Evolutionary conservation across 2,329 filamentous ascomycete genomes (phyloP), one percentile per base, ranked within the genome.

Genomic region (Raffaelea ambrosiae): DNA sequence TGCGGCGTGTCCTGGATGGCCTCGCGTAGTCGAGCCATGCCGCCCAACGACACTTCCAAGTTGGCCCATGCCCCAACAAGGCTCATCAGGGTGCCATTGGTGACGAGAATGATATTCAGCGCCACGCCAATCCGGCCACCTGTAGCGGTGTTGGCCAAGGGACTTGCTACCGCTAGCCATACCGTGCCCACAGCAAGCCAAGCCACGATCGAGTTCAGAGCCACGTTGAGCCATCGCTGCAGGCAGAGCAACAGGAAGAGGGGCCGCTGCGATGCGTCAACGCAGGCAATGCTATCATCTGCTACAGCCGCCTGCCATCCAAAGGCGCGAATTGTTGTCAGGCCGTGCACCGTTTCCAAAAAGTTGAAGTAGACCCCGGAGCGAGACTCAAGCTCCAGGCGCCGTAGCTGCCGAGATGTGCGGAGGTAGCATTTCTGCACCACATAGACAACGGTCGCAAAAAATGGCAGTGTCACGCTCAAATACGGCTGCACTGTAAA

Each of bases 381-480:
- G 43, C 71, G 71, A 1, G 74, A 68, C 52, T 80, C 74, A 1
- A 81, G 63, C 43, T 80, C 77, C 23, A 80, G 57, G 13, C 74
- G 66, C 35, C 76, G 71, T 3, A 81, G 61, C 53, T 80, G 77
- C 0, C 76, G 68, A 0, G 76, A 79, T 0, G 76, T 79, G 5
- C 70, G 66, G 1, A 81, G 63, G 50, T 78, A 79, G 22, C 72
- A 58, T 41, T 67, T 73, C 50, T 76, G 73, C 3, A 77, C 61
- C 0, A 64, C 38, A 47, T 72, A 77, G 2, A 74, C 57, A 0
- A 68, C 53, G 3, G 58, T 50, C 5, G 68, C 48, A 4, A 70
- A 65, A 4, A 70, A 48, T 0, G 76, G 76, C n/a, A 79, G 63
- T 0, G 65, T 66, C 2, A 71, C 58, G 0, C 66, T 65, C 0